phyloP scores from a whole-genome alignment of 805 yeast species.

The Naumovozyma castellii region DNA sequence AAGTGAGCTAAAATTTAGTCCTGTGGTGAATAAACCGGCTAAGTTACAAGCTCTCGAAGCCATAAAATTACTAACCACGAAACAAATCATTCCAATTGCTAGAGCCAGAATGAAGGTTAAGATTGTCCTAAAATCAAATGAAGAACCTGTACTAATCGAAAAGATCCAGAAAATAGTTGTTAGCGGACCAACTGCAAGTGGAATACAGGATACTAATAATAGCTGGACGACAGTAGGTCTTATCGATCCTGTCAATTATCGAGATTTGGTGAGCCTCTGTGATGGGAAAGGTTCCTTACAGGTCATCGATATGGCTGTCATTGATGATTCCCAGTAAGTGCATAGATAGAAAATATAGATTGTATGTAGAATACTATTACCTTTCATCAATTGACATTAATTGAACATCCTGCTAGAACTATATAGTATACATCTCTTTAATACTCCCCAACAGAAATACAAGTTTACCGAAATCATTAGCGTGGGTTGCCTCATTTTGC shows the following conservation, averaged over 20 bases:
- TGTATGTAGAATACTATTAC: neutral
- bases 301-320: constrained; percentile 81
- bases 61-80: constrained; percentile 61
- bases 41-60: constrained; percentile 90
- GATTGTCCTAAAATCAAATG: constrained; percentile 44
- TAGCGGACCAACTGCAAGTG: constrained; percentile 37
- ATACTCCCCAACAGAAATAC: constrained; percentile 34
- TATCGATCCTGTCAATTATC: constrained; percentile 79
- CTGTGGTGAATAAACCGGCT: constrained; percentile 62
- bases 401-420: no score
- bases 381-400: no score
- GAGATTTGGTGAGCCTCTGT: constrained; percentile 56
- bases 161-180: constrained; percentile 36
- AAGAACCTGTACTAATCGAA: constrained; percentile 31
- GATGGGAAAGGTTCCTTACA: constrained; percentile 58
- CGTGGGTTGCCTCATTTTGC: constrained; percentile 24
- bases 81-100: constrained; percentile 84
- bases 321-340: constrained; percentile 41
- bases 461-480: constrained; percentile 32
- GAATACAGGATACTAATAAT: constrained; percentile 36
- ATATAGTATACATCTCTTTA: constrained; percentile 18
- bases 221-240: constrained; percentile 51
- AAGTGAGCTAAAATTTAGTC: constrained; percentile 66
- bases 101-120: constrained; percentile 89
- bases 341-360: constrained; percentile 1